phyloP scores from a whole-genome alignment of 345 rosid genomes.

The Cardamine chenopodiifolia region DNA sequence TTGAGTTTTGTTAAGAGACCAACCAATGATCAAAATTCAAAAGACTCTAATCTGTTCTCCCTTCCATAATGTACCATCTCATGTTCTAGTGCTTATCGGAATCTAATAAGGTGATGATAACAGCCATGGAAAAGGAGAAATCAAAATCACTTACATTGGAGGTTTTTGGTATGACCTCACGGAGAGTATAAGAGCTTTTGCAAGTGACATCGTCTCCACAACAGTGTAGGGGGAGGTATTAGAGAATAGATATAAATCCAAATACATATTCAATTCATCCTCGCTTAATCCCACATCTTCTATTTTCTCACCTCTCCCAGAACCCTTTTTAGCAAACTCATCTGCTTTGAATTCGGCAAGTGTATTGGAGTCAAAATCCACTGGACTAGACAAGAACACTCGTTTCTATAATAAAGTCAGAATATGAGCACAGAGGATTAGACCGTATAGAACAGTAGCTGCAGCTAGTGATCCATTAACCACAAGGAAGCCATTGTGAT shows the following conservation, averaged over 20 bases:
- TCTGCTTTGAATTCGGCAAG: conserved; percentile 53
- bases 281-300: conserved; percentile 69
- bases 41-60: conserved; percentile 3
- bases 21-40: neutral
- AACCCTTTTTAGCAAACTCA: conserved; percentile 82
- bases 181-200: conserved; percentile 81
- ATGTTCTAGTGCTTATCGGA: neutral
- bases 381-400: conserved; percentile 57
- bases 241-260: conserved; percentile 85
- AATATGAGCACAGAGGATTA: conserved; percentile 83
- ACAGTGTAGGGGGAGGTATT: conserved; percentile 93
- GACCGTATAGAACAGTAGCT: conserved; percentile 62
- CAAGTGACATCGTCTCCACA: conserved; percentile 92
- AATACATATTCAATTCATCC: conserved; percentile 87
- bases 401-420: conserved; percentile 71
- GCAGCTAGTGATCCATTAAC: conserved; percentile 64
- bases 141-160: conserved; percentile 55
- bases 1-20: neutral
- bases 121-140: conserved; percentile 17
- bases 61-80: neutral
- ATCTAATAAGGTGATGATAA: conserved; percentile 7
- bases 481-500: conserved; percentile 86
- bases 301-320: conserved; percentile 58
- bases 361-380: conserved; percentile 43
- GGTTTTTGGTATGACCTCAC: conserved; percentile 78